Evolutionary conservation across 768 basidiomycete species (phyloP), one percentile per base, ranked within the genome.

Genomic region (Hydnomerulius pinastri): DNA sequence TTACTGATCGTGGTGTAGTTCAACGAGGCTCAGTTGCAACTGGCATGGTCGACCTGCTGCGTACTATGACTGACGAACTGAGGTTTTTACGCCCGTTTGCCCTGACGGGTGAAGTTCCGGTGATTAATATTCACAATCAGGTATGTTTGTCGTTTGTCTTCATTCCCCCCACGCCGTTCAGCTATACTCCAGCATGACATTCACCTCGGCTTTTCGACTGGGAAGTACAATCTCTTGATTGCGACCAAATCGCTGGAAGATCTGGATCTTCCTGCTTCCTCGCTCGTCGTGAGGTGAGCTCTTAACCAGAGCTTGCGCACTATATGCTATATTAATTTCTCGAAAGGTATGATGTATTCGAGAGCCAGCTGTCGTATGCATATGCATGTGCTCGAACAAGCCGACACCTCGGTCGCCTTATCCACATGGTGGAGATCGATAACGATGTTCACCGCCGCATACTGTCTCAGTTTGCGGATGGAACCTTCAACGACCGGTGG

Each of bases 151-250:
- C 35, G 39, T 17, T 15, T 38, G 20, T 46, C 25, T 25, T 35
- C 29, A 27, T 15, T 43, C 39, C 33, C n/a, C n/a, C n/a, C 55
- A 10, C 52, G 27, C 42, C 35, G 18, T 18, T 56, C 42, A 54
- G 47, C 48, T 40, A 9, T 37, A 17, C 3, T 46, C 10, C 54
- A 85, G 80, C 69, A 73, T 58, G 76, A 80, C 6, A 66, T 80
- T 21, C 73, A 77, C 36, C 72, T 70, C 18, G 70, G 69, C 39
- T 87, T 89, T 50, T 64, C 70, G 21, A 58, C 64, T 23, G 88
- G 87, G 4, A 74, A 73, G 9, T 76, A 73, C 54, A 92, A 92
- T 61, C 70, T 90, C 9, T 67, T 90, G 27, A 71, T 92, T 27
- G 70, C 78, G 24, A 84, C 82, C 1, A 81, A 81, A 57, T 73